These are phyloP conservation scores for Fraxinus latifolia DNA, from an alignment of 305 asterid genomes.

Conservation along the genomic window DNA sequence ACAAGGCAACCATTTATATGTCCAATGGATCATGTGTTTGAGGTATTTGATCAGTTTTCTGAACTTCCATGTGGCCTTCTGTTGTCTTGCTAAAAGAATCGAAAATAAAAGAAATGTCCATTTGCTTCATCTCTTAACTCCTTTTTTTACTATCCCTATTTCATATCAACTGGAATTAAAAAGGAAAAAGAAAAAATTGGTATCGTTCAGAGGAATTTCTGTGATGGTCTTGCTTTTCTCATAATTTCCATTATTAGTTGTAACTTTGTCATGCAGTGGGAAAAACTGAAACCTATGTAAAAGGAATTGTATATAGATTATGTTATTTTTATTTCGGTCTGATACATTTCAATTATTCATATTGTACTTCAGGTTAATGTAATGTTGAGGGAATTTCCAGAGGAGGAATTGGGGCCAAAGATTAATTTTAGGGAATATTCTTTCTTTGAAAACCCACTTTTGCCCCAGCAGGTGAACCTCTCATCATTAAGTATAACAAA, in stretches of 20 bases:
- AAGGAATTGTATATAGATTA: background rate
- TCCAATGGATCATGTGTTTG: slow-evolving; percentile 92
- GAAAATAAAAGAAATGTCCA: background rate
- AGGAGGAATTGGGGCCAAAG: slow-evolving; percentile 76
- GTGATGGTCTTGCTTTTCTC: background rate
- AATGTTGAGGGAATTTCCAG: slow-evolving; percentile 68
- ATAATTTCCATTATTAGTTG: background rate
- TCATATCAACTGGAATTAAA: background rate
- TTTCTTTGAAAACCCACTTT: slow-evolving; percentile 64
- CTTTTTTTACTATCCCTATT: background rate
- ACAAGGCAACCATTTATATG: slow-evolving; percentile 94
- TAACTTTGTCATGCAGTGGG: background rate
- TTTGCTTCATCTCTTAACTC: background rate
- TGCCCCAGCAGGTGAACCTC: slow-evolving; percentile 66
- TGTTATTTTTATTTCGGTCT: background rate
- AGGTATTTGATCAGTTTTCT: slow-evolving; percentile 46
- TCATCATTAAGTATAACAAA: background rate
- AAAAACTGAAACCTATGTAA: background rate
- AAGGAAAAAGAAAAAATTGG: background rate
- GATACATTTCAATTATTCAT: background rate
- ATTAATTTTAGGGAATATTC: slow-evolving; percentile 80
- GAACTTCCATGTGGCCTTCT: background rate
- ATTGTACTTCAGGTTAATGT: slow-evolving; percentile 63
- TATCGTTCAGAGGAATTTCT: background rate
- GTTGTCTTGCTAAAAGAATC: background rate